Evolutionary conservation across 2,329 filamentous ascomycete genomes (phyloP).

Genomic region (Fusarium buxicola): DNA sequence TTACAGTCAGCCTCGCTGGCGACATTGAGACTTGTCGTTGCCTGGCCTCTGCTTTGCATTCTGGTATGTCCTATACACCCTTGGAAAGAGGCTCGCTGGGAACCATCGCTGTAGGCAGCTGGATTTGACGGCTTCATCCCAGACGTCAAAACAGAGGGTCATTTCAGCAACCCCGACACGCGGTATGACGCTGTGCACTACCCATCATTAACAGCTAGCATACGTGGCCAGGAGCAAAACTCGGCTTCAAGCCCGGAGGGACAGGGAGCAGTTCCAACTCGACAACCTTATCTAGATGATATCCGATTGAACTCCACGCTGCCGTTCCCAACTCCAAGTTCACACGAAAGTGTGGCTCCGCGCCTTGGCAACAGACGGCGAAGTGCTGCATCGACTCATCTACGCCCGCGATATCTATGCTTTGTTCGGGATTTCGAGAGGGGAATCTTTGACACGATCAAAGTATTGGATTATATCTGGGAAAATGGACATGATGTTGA

Average conservation of each 20-base stretch:
- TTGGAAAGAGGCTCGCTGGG: background rate
- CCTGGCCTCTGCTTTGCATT: slow-evolving; percentile 6
- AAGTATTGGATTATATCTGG: slow-evolving; percentile 42
- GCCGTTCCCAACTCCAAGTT: background rate
- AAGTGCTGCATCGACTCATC: slow-evolving; percentile 5
- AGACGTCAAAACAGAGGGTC: background rate
- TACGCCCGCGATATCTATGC: slow-evolving; percentile 35
- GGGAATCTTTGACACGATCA: slow-evolving; percentile 32
- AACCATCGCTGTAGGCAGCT: background rate
- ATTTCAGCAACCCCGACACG: background rate
- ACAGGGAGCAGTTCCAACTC: background rate
- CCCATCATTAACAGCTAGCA: no score
- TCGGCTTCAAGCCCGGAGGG: background rate
- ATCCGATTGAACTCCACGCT: background rate
- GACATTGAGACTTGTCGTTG: background rate
- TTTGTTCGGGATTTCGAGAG: slow-evolving; percentile 35
- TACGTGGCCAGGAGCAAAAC: background rate
- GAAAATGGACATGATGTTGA: slow-evolving; percentile 38
- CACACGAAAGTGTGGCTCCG: no score
- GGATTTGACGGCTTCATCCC: background rate
- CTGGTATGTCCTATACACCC: background rate
- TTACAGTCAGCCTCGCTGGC: background rate
- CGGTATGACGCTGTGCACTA: background rate
- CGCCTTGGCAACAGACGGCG: background rate
- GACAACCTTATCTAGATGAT: background rate